Evolutionary conservation across 192 early-diverging fungal genomes (phyloP).

Genomic region (Coemansia sp.): DNA sequence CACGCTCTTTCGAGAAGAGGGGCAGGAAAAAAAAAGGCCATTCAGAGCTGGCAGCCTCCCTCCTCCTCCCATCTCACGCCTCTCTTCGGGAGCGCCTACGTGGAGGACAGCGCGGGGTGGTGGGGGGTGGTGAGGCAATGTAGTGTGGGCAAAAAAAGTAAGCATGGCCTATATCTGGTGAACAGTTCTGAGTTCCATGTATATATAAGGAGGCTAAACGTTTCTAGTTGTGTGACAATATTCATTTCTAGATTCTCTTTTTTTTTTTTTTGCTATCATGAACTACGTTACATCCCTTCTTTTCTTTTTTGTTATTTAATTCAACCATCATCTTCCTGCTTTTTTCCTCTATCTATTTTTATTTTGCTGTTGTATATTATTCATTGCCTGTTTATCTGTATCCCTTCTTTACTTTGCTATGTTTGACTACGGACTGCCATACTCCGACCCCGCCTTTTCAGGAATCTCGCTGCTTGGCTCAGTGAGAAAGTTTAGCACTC

Average conservation of each 20-base stretch:
- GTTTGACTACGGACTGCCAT: neutral
- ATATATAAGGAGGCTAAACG: neutral
- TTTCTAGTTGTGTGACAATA: neutral
- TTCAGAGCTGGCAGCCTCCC: neutral
- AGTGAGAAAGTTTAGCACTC: neutral
- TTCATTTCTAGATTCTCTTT: neutral
- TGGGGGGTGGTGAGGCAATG: neutral
- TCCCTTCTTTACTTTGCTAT: neutral
- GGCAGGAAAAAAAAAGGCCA: neutral
- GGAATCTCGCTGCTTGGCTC: slow-evolving; percentile 1
- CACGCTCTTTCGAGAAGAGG: slow-evolving; percentile 5
- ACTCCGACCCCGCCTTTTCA: slow-evolving; percentile 6
- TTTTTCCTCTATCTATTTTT: neutral
- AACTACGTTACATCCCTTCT: neutral
- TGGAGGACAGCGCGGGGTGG: neutral
- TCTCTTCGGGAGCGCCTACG: slow-evolving; percentile 1
- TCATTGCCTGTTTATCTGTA: neutral
- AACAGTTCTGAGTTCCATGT: neutral
- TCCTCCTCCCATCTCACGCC: slow-evolving; percentile 5
- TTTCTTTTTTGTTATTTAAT: neutral
- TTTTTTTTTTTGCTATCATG: neutral
- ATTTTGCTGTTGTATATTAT: neutral
- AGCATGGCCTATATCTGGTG: neutral
- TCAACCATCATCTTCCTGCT: neutral
- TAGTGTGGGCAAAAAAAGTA: neutral